Evolutionary conservation across 306 rosid genomes (phyloP), one percentile per base, ranked within the genome.

Genomic region (Rubus idaeus): DNA sequence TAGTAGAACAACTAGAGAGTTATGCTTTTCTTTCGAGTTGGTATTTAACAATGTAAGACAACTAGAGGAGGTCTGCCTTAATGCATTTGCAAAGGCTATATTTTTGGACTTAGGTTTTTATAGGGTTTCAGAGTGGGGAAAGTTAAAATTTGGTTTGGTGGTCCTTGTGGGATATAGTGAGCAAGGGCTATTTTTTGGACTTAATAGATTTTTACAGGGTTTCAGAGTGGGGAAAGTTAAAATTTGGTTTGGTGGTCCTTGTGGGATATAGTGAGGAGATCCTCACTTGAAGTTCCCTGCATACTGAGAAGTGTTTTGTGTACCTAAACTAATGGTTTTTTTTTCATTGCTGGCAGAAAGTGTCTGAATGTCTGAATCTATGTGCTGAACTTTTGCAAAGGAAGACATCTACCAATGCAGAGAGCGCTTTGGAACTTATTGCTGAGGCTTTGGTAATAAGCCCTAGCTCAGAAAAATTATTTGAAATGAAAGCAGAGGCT

Each of bases 401-500:
- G 77, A 86, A 88, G 79, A 81, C 85, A 58, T 78, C 91, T 68
- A 81, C 76, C 73, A 90, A 89, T 73, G 84, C 79, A 23, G 92
- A 87, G 78, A 79, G 71, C 53, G 96, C 90, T 72, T 70, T 95
- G 78, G 92, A 86, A 70, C 79, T 86, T 79, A 89, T 95, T 78
- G 84, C 87, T 16, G 94, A 91, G 83, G 97, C 90, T 4, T 76
- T 92, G 87, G 68, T 64, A 47, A 89, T 89, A 67, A 88, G 99
- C 82, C 79, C 90, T 26, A 75, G 61, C 88, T 90, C 94, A 17
- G 99, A 95, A 84, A 85, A 85, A 30, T 88, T 95, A 82, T 86
- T 88, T 66, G 99, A 95, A 89, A 84, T 91, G 97, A 95, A 95
- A 86, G 97, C 96, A 18, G 91, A 89, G 79, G 91, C 92, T 64